phyloP scores from a whole-genome alignment of 352 stramenopile species.

The Pilasporangium apinafurcum region DNA sequence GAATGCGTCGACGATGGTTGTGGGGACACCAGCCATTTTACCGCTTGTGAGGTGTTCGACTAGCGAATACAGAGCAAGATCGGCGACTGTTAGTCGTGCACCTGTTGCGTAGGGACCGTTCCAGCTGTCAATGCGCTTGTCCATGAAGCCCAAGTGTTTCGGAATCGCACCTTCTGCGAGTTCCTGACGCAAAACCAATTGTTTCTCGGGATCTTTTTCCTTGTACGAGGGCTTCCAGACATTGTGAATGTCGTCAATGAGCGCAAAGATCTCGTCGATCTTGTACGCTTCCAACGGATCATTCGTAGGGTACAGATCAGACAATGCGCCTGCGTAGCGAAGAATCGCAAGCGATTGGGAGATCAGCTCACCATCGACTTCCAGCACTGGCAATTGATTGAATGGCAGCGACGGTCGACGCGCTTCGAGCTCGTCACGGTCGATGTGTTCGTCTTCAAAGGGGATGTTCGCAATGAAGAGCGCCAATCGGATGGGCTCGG shows the following conservation, averaged over 20 bases:
- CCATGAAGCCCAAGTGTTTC: conserved; percentile 24
- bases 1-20: conserved; percentile 17
- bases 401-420: conserved; percentile 30
- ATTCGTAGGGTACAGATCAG: conserved; percentile 26
- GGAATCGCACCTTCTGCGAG: conserved; percentile 29
- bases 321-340: conserved; percentile 50
- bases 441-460: conserved; percentile 55
- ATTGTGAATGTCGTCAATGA: conserved; percentile 33
- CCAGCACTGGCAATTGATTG: conserved; percentile 30
- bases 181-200: conserved; percentile 12
- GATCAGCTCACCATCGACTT: conserved; percentile 31
- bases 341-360: conserved; percentile 48
- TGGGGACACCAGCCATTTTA: conserved; percentile 14
- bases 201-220: conserved; percentile 16
- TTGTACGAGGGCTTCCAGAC: conserved; percentile 22
- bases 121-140: conserved; percentile 26
- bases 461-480: conserved; percentile 29
- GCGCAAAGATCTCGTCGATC: conserved; percentile 37
- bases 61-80: conserved; percentile 42
- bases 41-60: conserved; percentile 31
- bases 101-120: conserved; percentile 16
- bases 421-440: conserved; percentile 14
- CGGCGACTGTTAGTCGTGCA: conserved; percentile 29
- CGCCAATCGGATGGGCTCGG: conserved; percentile 43
- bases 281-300: conserved; percentile 16